Evolutionary conservation across 2,329 filamentous ascomycete species (phyloP), one percentile per base, ranked within the genome.

Genomic region (Dothistroma septosporum): DNA sequence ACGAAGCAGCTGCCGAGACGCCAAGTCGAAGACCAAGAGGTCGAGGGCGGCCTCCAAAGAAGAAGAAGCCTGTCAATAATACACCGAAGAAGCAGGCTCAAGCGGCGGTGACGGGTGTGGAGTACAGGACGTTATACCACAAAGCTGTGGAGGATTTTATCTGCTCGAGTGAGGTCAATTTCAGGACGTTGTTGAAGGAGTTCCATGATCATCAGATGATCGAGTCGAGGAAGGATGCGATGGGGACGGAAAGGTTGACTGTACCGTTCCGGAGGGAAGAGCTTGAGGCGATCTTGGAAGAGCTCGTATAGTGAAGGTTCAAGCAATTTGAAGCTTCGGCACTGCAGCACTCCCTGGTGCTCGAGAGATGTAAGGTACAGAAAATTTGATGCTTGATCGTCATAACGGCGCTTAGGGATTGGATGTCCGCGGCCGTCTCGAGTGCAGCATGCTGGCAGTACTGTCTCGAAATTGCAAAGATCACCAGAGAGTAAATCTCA

Each of bases 201-300:
- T 94, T 99, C 75, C 91, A 97, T 73, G 94, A 99, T 71, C 94
- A 99, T 78, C 91, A 97, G 72, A 97, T 99, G 86, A 89, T 99
- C 64, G 91, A 91, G 58, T 95, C 90, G 63, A 85, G 87, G 64
- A 93, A 93, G 72, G 93, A 99, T 74, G 83, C 85, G 0, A 80
- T 92, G 59, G 94, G 94, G 2, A 92, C 89, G 2, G 94, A 97
- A 73, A 79, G 94, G 56, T 76, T 99, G 52, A 89, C 90, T 66
- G 85, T 96, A 14, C 94, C 94, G 0, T 91, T 97, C 71, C 82
- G 87, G 48, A 88, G 87, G 67, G 92, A 96, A 65, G 94, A 99
- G 76, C 80, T 97, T 72, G 93, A 97, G 75, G 87, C 84, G 1
- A 89, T 96, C 52, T 75, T 97, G 64, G 93, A 97, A 72, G 94